A percentile compares a stretch with the other conserved stretches of the same genome.
phyloP scores from a whole-genome alignment of 2,329 filamentous ascomycete genomes.

The Apiospora saccharicola region DNA sequence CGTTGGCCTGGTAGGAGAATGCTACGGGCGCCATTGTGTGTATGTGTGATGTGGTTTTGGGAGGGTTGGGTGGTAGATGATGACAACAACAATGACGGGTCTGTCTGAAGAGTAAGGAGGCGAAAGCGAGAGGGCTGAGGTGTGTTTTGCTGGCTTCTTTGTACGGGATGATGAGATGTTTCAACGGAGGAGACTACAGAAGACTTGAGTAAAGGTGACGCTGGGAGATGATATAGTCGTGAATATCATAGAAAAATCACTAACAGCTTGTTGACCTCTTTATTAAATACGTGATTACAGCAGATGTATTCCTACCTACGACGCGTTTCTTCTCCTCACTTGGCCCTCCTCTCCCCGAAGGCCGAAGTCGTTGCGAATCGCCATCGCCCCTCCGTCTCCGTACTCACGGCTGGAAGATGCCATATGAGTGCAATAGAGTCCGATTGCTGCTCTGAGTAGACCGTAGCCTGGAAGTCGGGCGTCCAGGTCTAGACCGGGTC shows the following conservation, averaged over 20 bases:
- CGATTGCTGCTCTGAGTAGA: slow-evolving; percentile 19
- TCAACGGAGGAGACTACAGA: background rate
- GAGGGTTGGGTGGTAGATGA: background rate
- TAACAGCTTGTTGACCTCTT: background rate
- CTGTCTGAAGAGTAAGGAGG: background rate
- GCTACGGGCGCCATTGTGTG: slow-evolving; percentile 19
- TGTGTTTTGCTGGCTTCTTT: background rate
- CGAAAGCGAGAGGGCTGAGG: background rate
- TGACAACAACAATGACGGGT: background rate
- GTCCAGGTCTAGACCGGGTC: background rate
- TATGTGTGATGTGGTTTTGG: background rate
- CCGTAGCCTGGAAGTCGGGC: background rate
- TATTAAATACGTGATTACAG: background rate
- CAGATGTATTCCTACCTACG: background rate
- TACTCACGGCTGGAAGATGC: slow-evolving; percentile 1
- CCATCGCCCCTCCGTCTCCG: background rate
- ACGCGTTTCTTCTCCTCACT: background rate
- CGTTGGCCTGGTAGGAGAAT: slow-evolving; percentile 56
- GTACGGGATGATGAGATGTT: background rate
- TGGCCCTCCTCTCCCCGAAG: slow-evolving; percentile 10
- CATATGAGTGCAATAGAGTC: slow-evolving; percentile 13
- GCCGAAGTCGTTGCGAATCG: slow-evolving; percentile 2
- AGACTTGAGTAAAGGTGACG: background rate
- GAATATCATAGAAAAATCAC: background rate
- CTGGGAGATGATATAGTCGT: background rate